Evolutionary conservation across 2,329 filamentous ascomycete genomes (phyloP).

Genomic region (Pseudocercospora musae): DNA sequence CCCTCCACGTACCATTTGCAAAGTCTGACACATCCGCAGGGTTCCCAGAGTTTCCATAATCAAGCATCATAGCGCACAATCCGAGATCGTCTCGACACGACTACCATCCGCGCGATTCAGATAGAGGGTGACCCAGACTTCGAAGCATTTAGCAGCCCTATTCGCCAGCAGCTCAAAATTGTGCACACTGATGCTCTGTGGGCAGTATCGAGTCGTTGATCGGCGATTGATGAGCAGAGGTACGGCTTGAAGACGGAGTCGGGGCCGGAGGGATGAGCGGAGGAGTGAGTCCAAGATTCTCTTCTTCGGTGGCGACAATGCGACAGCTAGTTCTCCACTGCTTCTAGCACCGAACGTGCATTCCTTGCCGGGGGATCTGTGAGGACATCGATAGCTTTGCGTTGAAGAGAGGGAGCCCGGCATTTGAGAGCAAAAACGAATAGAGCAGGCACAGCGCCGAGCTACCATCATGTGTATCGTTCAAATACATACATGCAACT

Average conservation of each 20-base stretch:
- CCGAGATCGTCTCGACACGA: slow-evolving; percentile 5
- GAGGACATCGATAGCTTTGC: slow-evolving; percentile 25
- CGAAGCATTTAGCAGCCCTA: slow-evolving; percentile 9
- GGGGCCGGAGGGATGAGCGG: slow-evolving; percentile 3
- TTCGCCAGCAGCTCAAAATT: slow-evolving; percentile 17
- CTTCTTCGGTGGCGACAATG: slow-evolving; percentile 26
- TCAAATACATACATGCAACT: not conserved
- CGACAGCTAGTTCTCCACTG: slow-evolving; percentile 16
- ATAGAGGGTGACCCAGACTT: slow-evolving; percentile 18
- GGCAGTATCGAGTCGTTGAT: slow-evolving; percentile 15
- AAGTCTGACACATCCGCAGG: not conserved
- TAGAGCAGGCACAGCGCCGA: slow-evolving; percentile 22
- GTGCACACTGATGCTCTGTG: slow-evolving; percentile 16
- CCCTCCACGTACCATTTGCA: not conserved
- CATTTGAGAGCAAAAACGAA: slow-evolving; percentile 28
- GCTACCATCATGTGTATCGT: not conserved
- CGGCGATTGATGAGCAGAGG: not conserved
- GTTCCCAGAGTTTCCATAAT: not conserved
- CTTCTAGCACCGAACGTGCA: slow-evolving; percentile 23
- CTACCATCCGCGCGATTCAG: not conserved
- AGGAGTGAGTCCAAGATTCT: slow-evolving; percentile 17
- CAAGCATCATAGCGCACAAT: slow-evolving; percentile 19
- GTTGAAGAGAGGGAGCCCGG: slow-evolving; percentile 22
- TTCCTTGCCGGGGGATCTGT: slow-evolving; percentile 24
- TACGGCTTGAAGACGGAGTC: not conserved